phyloP scores from a whole-genome alignment of 352 stramenopile species.

The Globisporangium paddicum region DNA sequence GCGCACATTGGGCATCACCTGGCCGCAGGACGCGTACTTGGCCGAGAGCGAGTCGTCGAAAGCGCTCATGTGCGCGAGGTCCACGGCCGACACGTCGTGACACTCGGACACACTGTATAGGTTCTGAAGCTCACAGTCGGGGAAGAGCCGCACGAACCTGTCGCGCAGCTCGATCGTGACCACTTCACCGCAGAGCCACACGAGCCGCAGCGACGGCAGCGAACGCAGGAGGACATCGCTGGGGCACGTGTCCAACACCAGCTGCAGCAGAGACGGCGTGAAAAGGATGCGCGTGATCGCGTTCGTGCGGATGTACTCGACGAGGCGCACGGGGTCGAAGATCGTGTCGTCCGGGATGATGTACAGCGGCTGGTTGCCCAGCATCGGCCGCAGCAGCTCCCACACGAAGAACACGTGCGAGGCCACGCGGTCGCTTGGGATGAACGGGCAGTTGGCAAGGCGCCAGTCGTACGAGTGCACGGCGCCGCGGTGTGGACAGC shows the following conservation, averaged over 20 bases:
- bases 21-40: constrained; percentile 87
- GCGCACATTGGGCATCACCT: constrained; percentile 81
- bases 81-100: constrained; percentile 87
- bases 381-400: constrained; percentile 89
- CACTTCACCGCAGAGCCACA: constrained; percentile 92
- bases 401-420: constrained; percentile 96
- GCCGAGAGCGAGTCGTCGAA: constrained; percentile 69
- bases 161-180: constrained; percentile 88
- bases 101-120: constrained; percentile 94
- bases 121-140: constrained; percentile 87
- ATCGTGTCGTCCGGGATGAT: constrained; percentile 91
- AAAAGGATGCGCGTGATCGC: constrained; percentile 91
- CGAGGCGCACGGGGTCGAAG: constrained; percentile 85
- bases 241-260: constrained; percentile 74
- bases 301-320: constrained; percentile 68
- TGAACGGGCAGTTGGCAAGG: constrained; percentile 64
- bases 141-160: constrained; percentile 80
- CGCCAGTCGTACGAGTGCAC: constrained; percentile 92
- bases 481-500: constrained; percentile 89
- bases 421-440: constrained; percentile 77
- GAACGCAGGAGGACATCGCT: constrained; percentile 45
- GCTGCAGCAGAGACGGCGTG: constrained; percentile 90
- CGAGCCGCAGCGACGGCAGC: constrained; percentile 74
- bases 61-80: constrained; percentile 67
- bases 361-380: constrained; percentile 86